Base-by-base conservation (phyloP, 1,284 basidiomycete species). In the Fomes fomentarius region DNA sequence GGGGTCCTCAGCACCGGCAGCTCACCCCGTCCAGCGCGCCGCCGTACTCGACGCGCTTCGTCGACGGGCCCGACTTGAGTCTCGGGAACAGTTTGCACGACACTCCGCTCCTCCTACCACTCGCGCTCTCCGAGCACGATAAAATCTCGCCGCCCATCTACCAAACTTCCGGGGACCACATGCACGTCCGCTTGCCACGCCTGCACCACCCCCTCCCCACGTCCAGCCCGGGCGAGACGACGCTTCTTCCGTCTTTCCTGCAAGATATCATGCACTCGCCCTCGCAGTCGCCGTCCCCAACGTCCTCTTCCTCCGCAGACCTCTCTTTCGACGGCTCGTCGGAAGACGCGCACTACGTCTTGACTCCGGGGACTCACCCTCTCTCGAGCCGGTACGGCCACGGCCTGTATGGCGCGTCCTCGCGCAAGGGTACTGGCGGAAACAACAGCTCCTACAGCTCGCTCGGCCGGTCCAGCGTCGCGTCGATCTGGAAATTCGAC, bases 211-310 rank as follows among this genome's bases (percentile, higher is more conserved):
- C 52, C 14, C 41, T 56, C 21, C 42, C 60, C 46, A 47, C 48
- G 44, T 39, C 66, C 33, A 81, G 47, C 48, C 52, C 56, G 15
- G 47, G 31, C 10, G 51, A 42, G 10, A 40, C 59, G 25, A 52
- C 78, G 15, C 75, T 89, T 34, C 75, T 91, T 12, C 88, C 88
- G 1, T 82, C 87, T 4, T 90, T 89, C 74, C 69, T 91, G 54
- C 84, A 87, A 64, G 84, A 89, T 56, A 84, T 89, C 31, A 79
- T 88, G 15, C 81, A 83, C 64, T 81, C 84, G 1, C 83, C 85
- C 14, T 79, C 84, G 4, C 74, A 81, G 44, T 86, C 85, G 77
- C 85, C 56, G 7, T 61, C 59, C 4, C 75, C 84, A 33, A 61
- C 65, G 2, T 84, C 83, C 21, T 77, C 82, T 4, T 83, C 84